These are phyloP conservation scores for Xylaria digitata DNA, from an alignment of 2,329 filamentous ascomycete genomes.

Conservation along the genomic window DNA sequence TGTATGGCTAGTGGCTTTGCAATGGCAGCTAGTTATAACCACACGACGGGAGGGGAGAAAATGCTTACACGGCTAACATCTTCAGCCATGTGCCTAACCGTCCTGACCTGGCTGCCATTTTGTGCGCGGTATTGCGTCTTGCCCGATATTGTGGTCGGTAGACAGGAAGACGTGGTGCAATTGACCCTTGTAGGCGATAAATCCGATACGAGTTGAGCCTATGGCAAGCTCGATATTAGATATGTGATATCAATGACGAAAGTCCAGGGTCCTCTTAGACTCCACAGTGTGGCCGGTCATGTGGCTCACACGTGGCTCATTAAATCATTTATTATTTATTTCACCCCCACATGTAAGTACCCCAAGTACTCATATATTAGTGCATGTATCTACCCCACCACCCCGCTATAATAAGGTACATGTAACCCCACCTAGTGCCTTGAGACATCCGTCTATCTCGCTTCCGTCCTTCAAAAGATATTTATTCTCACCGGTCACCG, in stretches of 20 bases:
- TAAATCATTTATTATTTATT: neutral
- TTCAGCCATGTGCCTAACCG: conserved; percentile 73
- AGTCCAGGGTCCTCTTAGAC: conserved; percentile 34
- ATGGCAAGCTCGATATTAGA: conserved; percentile 15
- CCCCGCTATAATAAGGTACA: conserved; percentile 21
- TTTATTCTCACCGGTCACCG: conserved; percentile 17
- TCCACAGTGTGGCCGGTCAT: conserved; percentile 5
- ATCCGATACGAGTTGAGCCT: neutral
- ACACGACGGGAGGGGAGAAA: conserved; percentile 22
- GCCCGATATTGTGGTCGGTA: neutral
- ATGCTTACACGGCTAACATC: conserved; percentile 74
- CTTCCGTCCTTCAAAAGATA: neutral
- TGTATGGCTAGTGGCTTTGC: conserved; percentile 3
- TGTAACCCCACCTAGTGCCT: neutral
- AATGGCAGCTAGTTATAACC: conserved; percentile 25
- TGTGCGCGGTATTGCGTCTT: conserved; percentile 14
- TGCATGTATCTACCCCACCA: conserved; percentile 9
- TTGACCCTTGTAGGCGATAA: neutral
- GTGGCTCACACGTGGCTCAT: conserved; percentile 24
- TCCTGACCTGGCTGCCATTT: conserved; percentile 59
- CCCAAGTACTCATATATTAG: no score
- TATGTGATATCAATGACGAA: conserved; percentile 45
- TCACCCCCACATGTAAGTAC: no score
- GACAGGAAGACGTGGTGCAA: neutral
- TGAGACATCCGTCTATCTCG: neutral